Evolutionary conservation across 345 rosid species (phyloP), one percentile per base, ranked within the genome.

Genomic region (Geranium rotundifolium): DNA sequence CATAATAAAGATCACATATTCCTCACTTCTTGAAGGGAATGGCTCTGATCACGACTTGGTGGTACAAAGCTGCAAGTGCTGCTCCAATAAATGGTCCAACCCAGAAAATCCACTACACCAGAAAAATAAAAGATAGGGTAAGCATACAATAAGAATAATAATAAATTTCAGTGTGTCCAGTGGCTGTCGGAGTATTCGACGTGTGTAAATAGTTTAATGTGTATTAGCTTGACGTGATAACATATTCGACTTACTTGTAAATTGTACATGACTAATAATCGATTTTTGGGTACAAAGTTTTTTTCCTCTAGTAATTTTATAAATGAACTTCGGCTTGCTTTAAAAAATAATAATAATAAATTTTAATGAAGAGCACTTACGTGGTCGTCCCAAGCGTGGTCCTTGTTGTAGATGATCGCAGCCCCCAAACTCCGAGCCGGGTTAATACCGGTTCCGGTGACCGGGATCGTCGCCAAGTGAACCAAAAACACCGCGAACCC

Each of bases 81-180:
- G 82, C 80, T 27, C 88, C 88, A 19, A 74, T 66, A 75, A 83
- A 76, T 17, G 85, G 85, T 68, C 88, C 87, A 27, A 80, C 76
- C 83, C 85, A 83, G 73, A 78, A 78, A 55, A 83, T 68, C 85
- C 85, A 74, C 78, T 78, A 70, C 15, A 19, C 0, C 30, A 14
- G 0, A 55, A n/a, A 63, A 6, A 66, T 54, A 59, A 14, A 29
- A 6, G 16, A 14, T 31, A 31, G 7, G 37, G 7, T 31, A 31
- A 31, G 37, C 3, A 3, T 7, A 31, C 37, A 31, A 7, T 31
- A 2, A 2, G 7, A 2, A 31, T 31, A 2, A 31, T 2, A 31
- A 31, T 31, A 31, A 31, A 31, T 2, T 31, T 2, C 37, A 31
- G 7, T n/a, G n/a, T n/a, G n/a, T n/a, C n/a, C n/a, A n/a, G n/a